phyloP scores from a whole-genome alignment of 2,329 filamentous ascomycete genomes.

The Triangularia setosa region DNA sequence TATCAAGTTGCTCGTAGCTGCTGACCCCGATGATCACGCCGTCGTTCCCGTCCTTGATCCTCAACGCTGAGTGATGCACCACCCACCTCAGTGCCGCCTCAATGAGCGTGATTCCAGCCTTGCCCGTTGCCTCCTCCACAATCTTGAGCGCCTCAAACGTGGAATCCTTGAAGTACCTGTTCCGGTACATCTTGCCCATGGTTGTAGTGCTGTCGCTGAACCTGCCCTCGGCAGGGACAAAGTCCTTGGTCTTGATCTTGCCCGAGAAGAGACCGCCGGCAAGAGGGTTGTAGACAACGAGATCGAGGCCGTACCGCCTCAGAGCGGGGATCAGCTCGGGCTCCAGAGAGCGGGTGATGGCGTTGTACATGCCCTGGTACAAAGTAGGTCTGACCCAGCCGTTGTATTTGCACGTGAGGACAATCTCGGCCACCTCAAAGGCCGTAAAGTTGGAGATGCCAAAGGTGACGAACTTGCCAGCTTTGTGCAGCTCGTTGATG shows the following conservation, averaged over 20 bases:
- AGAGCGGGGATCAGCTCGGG: constrained; percentile 62
- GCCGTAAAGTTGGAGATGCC: constrained; percentile 71
- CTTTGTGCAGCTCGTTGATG: constrained; percentile 65
- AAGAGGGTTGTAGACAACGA: constrained; percentile 69
- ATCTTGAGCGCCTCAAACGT: constrained; percentile 55
- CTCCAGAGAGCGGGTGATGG: constrained; percentile 48
- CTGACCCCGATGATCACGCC: constrained; percentile 50
- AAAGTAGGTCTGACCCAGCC: constrained; percentile 68
- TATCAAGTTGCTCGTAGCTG: constrained; percentile 44
- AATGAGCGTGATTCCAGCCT: constrained; percentile 60
- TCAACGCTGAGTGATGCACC: constrained; percentile 58
- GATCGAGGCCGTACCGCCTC: constrained; percentile 62
- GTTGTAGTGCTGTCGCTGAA: constrained; percentile 27
- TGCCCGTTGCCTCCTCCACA: constrained; percentile 59
- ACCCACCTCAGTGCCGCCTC: constrained; percentile 68
- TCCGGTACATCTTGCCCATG: constrained; percentile 50
- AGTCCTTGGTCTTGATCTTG: constrained; percentile 40
- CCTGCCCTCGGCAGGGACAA: constrained; percentile 28
- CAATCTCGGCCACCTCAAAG: constrained; percentile 73
- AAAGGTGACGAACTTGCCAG: constrained; percentile 66
- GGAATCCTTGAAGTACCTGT: constrained; percentile 61
- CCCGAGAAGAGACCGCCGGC: constrained; percentile 68
- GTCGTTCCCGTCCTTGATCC: constrained; percentile 37
- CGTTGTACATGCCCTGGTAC: constrained; percentile 74
- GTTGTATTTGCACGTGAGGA: constrained; percentile 62